A percentile compares a stretch with the other conserved stretches of the same genome.
These are phyloP conservation scores for Yarrowia hollandica DNA, from an alignment of 805 yeast species.

Conservation along the genomic window DNA sequence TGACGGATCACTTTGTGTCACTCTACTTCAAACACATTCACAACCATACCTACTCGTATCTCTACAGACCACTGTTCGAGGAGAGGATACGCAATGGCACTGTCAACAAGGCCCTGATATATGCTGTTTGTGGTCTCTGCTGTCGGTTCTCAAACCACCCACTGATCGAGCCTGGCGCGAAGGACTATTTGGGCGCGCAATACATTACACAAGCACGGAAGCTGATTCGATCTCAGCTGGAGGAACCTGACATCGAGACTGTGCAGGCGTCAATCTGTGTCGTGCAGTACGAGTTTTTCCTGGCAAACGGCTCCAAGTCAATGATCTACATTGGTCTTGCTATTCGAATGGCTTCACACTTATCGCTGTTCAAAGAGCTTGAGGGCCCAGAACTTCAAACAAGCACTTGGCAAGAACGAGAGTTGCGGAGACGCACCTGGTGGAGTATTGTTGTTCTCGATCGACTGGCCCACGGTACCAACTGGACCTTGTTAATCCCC, in stretches of 20 bases:
- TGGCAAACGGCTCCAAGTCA: constrained; percentile 40
- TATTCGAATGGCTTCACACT: constrained; percentile 41
- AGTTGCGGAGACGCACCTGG: constrained; percentile 41
- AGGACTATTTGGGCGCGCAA: constrained; percentile 33
- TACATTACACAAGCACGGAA: constrained; percentile 33
- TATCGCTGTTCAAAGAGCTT: constrained; percentile 39
- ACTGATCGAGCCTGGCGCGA: constrained; percentile 32
- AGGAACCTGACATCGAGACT: constrained; percentile 41
- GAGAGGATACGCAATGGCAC: constrained; percentile 37
- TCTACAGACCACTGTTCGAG: constrained; percentile 41
- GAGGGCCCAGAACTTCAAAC: constrained; percentile 31
- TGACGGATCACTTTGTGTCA: constrained; percentile 40
- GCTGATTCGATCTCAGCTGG: constrained; percentile 33
- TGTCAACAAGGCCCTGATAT: constrained; percentile 38
- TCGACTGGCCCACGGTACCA: constrained; percentile 41
- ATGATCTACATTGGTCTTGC: constrained; percentile 43
- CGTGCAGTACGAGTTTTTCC: constrained; percentile 43
- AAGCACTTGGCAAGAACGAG: constrained; percentile 40
- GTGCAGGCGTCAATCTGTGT: constrained; percentile 41
- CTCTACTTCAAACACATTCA: constrained; percentile 41
- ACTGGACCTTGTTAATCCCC: constrained; percentile 36
- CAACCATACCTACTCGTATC: constrained; percentile 42
- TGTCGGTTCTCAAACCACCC: constrained; percentile 44
- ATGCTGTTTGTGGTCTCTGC: constrained; percentile 42
- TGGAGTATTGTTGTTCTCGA: constrained; percentile 43